Base-by-base conservation (phyloP, 1,284 basidiomycete genomes). In the Ustilago vetiveriae region DNA sequence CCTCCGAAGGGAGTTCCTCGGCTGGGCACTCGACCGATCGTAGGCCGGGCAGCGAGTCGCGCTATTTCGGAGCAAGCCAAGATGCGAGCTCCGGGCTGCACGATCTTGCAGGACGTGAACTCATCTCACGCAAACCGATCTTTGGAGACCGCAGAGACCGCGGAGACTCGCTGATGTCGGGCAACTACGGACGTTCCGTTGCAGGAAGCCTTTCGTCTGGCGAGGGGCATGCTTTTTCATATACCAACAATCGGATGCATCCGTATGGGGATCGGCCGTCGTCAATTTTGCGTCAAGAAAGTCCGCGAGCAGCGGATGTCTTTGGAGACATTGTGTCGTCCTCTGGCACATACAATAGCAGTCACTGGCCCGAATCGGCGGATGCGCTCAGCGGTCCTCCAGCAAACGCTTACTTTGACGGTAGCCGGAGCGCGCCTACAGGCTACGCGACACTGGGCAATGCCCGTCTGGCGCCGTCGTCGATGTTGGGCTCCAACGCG, bases 261-360 rank as follows among this genome's bases (percentile, higher is more conserved):
- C 62, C 62, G 3, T 65, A 58, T 23, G 55, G 55, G 4, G 62
- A 65, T 5, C 55, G 62, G 29, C 42, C 50, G 5, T 29, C 50
- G 6, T 26, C 27, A 2, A 10, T 50, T 10, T n/a, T 62, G 36
- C 46, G 47, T n/a, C 51, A 50, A 23, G 58, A 62, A 13, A 46
- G 51, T 24, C 41, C 51, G 19, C 23, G 53, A 10, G 14, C 51
- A 6, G 27, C 54, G 2, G 45, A 54, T 8, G 9, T 38, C 6
- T 54, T 58, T 27, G 45, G 32, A 9, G 54, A 54, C 5, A 4
- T 35, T 6, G 37, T 24, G 8, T 14, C 46, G 3, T 27, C 50
- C 1, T 27, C 48, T 11, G 19, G 44, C 29, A 21, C 45, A 3
- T 53, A 57, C 16, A n/a, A 39, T 0, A 27, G 46, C 36, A 39